Conservation (phyloP, 2,329 filamentous ascomycete genomes). For the Stachybotrys elegans region DNA sequence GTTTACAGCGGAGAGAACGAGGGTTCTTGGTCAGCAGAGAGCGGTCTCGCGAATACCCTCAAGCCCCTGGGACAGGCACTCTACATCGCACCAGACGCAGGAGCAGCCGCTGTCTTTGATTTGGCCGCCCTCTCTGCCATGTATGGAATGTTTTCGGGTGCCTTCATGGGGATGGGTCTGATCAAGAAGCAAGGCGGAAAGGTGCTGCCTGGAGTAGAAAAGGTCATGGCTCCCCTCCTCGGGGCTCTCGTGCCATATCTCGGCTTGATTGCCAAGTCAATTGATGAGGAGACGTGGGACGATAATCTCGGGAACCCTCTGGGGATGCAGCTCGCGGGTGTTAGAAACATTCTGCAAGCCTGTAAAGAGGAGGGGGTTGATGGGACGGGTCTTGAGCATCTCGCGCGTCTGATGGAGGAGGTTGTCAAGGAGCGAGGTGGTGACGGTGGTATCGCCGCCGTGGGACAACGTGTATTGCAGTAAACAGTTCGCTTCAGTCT, state of each 20-base stretch:
- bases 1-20: constrained; percentile 16
- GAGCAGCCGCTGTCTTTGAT: constrained; percentile 17
- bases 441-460: constrained; percentile 3
- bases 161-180: constrained; percentile 16
- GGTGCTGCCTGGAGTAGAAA: constrained; percentile 6
- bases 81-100: constrained; percentile 13
- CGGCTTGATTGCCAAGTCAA: constrained; percentile 10
- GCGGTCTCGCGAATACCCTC: not conserved
- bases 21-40: constrained; percentile 5
- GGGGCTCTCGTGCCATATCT: constrained; percentile 18
- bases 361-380: constrained; percentile 18
- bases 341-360: constrained; percentile 16
- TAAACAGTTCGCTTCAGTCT: too few species aligned
- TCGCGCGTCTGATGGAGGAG: constrained; percentile 8
- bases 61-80: constrained; percentile 12
- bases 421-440: constrained; percentile 11
- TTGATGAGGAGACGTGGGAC: constrained; percentile 16
- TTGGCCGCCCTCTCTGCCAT: constrained; percentile 19
- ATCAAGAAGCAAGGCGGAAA: constrained; percentile 9
- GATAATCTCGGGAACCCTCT: constrained; percentile 19
- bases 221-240: constrained; percentile 17
- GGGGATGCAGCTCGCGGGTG: constrained; percentile 17
- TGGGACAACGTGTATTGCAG: too few species aligned
- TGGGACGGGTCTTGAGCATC: constrained; percentile 1
- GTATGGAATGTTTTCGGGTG: constrained; percentile 21